A percentile compares a stretch with the other conserved stretches of the same genome.
Evolutionary conservation across 202 grass and related monocot species (phyloP).

Genomic region (Schoenoplectus triqueter): DNA sequence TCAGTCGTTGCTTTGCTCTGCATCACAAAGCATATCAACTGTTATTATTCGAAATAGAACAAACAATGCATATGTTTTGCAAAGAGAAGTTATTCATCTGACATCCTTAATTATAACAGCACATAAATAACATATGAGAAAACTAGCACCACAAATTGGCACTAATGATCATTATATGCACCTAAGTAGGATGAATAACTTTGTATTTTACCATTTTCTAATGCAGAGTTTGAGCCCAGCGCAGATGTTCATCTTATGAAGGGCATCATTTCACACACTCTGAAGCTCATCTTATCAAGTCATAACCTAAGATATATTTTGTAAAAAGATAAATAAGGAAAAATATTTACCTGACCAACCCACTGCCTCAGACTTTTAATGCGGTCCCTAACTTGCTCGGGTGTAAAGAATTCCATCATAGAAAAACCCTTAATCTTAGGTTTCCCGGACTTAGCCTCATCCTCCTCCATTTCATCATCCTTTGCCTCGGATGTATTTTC

Average conservation of each 20-base stretch:
- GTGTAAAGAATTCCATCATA: background rate
- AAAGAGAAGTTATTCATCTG: constrained; percentile 33
- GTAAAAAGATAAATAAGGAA: constrained; percentile 33
- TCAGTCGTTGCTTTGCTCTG: too few relatives aligned
- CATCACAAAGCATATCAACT: too few relatives aligned
- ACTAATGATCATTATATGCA: too few relatives aligned
- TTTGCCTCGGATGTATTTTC: background rate
- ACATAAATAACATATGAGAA: constrained; percentile 16
- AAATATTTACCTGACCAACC: constrained; percentile 16
- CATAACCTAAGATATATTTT: constrained; percentile 21
- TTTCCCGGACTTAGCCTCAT: background rate
- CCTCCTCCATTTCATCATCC: background rate
- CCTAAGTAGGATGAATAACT: too few relatives aligned
- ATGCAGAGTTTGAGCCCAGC: too few relatives aligned
- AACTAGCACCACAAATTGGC: background rate
- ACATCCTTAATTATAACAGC: constrained; percentile 21
- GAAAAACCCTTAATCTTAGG: background rate
- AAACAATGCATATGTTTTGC: constrained; percentile 32
- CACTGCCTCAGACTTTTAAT: background rate
- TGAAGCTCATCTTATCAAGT: too few relatives aligned
- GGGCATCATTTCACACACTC: background rate
- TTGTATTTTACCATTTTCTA: too few relatives aligned
- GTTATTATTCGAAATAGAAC: background rate
- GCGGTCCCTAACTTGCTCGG: background rate
- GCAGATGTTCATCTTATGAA: background rate